Base-by-base conservation (phyloP, 2,329 filamentous ascomycete species). In the Nothomitra cinnamomea region DNA sequence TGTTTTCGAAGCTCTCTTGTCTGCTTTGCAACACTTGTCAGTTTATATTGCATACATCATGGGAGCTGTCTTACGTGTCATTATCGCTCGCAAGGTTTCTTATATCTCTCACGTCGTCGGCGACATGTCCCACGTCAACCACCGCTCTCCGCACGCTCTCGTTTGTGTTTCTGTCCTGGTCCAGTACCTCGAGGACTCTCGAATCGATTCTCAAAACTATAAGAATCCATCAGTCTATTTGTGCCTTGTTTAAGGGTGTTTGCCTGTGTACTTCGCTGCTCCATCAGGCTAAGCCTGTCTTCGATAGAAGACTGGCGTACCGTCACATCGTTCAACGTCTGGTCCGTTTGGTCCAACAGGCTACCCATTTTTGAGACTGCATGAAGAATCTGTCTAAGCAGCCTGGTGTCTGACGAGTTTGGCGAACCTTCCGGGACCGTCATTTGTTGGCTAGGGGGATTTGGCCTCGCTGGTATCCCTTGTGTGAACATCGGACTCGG, bases 161-260 rank as follows among this genome's bases (percentile, higher is more conserved):
- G n/a, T 49, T 49, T 35, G 45, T 49, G 24, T 49, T 35, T 28
- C 45, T 49, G 24, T 49, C 45, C 45, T 49, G 45, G 45, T 49
- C 45, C 19, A 49, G 24, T 17, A 49, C 45, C n/a, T 49, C 45
- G 32, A 49, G 45, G 15, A 28, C 24, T 49, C 45, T 49, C 45
- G 45, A 49, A 28, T 49, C 45, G 17, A 49, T 49, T 19, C 45
- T 49, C 24, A 49, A 32, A 35, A 49, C 45, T 49, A 49, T 17
- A 48, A 48, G 15, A 19, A 49, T 12, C 7, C 10, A 8, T 49
- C 24, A 49, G 45, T 17, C 25, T 10, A n/a, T 35, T 32, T 25
- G 13, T 47, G 28, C 5, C 4, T 49, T 7, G 25, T 17, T 17
- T 32, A 17, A 4, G 10, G 13, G 8, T 28, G n/a, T 49, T 35